Evolutionary conservation across 495 filamentous ascomycete genomes (phyloP).

Genomic region (Podospora pseudopauciseta): DNA sequence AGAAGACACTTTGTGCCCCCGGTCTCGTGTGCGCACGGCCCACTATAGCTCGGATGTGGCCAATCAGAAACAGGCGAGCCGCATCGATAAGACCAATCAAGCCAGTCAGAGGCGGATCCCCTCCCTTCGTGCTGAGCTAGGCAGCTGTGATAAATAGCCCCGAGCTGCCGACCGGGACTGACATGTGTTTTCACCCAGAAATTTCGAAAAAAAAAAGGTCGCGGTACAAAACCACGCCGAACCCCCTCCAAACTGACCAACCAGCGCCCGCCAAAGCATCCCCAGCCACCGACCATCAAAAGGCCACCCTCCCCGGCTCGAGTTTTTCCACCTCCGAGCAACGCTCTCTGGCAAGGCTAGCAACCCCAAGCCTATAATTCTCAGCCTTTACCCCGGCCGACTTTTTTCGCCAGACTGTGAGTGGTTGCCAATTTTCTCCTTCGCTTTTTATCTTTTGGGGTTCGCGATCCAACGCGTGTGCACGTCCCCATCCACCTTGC

Average conservation of each 20-base stretch:
- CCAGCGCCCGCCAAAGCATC: slow-evolving; percentile 16
- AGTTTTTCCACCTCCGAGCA: slow-evolving; percentile 31
- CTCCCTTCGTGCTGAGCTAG: slow-evolving; percentile 20
- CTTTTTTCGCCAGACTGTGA: slow-evolving; percentile 30
- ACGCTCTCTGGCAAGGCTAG: slow-evolving; percentile 30
- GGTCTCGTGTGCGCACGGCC: slow-evolving; percentile 27
- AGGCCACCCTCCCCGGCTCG: slow-evolving; percentile 7
- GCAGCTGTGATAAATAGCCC: slow-evolving; percentile 41
- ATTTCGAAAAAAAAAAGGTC: slow-evolving; percentile 28
- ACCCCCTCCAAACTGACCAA: slow-evolving; percentile 22
- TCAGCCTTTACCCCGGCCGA: slow-evolving; percentile 27
- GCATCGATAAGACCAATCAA: slow-evolving; percentile 24
- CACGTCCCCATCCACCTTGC: slow-evolving; percentile 26
- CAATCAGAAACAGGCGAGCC: slow-evolving; percentile 27
- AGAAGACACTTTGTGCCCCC: slow-evolving; percentile 23
- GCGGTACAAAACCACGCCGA: slow-evolving; percentile 23
- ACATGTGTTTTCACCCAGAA: slow-evolving; percentile 38
- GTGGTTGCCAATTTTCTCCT: slow-evolving; percentile 28
- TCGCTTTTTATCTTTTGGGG: slow-evolving; percentile 20
- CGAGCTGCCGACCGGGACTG: slow-evolving; percentile 38
- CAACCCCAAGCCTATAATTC: slow-evolving; percentile 21
- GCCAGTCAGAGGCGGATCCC: slow-evolving; percentile 35
- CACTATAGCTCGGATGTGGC: slow-evolving; percentile 19
- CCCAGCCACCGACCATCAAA: slow-evolving; percentile 19
- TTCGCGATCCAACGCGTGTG: slow-evolving; percentile 33